These are phyloP conservation scores for Saxispiralis lemnorum DNA, from an alignment of 495 filamentous ascomycete species.

Conservation along the genomic window DNA sequence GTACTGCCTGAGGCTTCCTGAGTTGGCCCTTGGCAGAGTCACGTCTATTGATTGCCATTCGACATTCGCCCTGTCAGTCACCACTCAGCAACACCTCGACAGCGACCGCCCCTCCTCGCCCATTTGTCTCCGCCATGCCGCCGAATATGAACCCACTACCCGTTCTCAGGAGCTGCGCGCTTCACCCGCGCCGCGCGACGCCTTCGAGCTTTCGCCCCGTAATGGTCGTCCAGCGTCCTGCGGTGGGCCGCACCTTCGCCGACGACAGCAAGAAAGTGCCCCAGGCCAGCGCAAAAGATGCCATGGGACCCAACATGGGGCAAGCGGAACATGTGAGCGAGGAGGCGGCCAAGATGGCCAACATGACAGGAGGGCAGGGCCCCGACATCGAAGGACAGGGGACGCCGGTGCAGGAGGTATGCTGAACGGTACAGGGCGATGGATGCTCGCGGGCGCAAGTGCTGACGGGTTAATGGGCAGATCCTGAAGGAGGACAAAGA, in stretches of 20 bases:
- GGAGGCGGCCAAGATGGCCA: constrained; percentile 40
- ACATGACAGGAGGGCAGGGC: constrained; percentile 24
- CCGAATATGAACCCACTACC: constrained; percentile 9
- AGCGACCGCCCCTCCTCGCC: no score
- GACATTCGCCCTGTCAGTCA: no score
- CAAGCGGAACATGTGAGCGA: constrained; percentile 44
- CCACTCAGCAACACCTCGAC: no score
- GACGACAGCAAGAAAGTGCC: constrained; percentile 23
- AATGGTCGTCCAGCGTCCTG: not conserved
- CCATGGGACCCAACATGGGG: constrained; percentile 35
- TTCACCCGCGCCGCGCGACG: constrained; percentile 20
- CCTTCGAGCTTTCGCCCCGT: not conserved
- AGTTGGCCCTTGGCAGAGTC: no score
- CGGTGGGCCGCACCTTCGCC: constrained; percentile 16
- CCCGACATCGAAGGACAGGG: constrained; percentile 46
- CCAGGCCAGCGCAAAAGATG: constrained; percentile 20
- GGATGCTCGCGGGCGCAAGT: not conserved
- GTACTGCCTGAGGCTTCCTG: no score
- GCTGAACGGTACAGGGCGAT: constrained; percentile 9
- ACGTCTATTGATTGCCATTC: no score
- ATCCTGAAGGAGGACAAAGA: constrained; percentile 47
- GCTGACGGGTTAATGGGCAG: constrained; percentile 24
- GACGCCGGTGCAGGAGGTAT: constrained; percentile 46
- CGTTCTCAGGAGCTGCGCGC: constrained; percentile 28
- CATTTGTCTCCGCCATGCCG: not conserved